phyloP scores from a whole-genome alignment of 1,139 yeast genomes.

The Williopsis jadinii region DNA sequence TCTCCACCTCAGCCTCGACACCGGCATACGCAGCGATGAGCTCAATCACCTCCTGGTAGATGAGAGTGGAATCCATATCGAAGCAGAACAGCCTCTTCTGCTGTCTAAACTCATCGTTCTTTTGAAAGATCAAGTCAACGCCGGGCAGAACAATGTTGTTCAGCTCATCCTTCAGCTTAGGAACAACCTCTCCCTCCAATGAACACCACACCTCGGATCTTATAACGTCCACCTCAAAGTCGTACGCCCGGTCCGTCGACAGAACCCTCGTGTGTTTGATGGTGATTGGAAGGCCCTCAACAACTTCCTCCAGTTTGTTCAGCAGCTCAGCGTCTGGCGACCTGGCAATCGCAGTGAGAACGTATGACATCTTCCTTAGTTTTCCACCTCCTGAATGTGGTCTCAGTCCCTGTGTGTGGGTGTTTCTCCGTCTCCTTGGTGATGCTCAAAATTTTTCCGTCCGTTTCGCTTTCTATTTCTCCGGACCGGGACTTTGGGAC shows the following conservation, averaged over 20 bases:
- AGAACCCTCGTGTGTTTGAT: conserved; percentile 21
- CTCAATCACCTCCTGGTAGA: conserved; percentile 95
- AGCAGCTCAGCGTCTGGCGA: conserved; percentile 8
- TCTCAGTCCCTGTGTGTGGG: too few species aligned
- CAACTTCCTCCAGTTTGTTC: conserved; percentile 16
- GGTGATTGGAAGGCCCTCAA: conserved; percentile 24
- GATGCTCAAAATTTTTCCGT: too few species aligned
- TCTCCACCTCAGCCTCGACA: conserved; percentile 68
- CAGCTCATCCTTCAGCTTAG: conserved; percentile 19
- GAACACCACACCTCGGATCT: conserved; percentile 10
- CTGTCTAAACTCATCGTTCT: conserved; percentile 34
- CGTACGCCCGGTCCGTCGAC: conserved; percentile 27
- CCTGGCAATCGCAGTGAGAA: conserved; percentile 18
- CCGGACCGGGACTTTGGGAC: too few species aligned
- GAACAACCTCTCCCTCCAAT: conserved; percentile 9
- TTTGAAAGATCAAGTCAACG: conserved; percentile 43
- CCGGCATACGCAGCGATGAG: conserved; percentile 85
- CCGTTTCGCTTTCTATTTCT: too few species aligned
- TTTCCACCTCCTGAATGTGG: background rate
- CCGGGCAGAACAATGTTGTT: conserved; percentile 15
- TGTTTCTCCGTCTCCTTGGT: too few species aligned
- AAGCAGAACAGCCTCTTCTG: conserved; percentile 70
- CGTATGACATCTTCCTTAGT: conserved; percentile 6
- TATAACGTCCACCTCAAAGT: conserved; percentile 19
- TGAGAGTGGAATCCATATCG: conserved; percentile 97